These are phyloP conservation scores for Trichoderma citrinoviride DNA, from an alignment of 2,329 filamentous ascomycete genomes.

Conservation along the genomic window DNA sequence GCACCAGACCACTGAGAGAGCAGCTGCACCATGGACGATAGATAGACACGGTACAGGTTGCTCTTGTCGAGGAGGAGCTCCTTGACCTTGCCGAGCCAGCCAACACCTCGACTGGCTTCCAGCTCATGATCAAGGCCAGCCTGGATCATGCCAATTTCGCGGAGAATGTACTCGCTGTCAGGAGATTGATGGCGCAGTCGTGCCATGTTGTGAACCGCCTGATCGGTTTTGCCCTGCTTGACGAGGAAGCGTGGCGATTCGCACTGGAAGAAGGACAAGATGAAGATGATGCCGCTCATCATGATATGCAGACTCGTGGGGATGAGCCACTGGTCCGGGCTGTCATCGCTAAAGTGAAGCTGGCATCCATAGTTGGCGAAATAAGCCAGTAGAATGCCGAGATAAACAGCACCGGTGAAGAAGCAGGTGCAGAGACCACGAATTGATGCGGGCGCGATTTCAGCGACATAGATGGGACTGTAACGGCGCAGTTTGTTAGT, in stretches of 20 bases:
- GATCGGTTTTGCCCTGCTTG: conserved; percentile 59
- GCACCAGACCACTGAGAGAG: conserved; percentile 73
- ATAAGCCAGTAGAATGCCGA: conserved; percentile 76
- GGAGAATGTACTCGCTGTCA: conserved; percentile 59
- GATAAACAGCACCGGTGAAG: conserved; percentile 59
- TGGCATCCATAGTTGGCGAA: conserved; percentile 66
- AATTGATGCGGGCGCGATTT: conserved; percentile 66
- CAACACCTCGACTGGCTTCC: conserved; percentile 65
- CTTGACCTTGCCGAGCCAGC: conserved; percentile 62
- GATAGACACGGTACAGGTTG: conserved; percentile 71
- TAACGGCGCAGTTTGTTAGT: not conserved
- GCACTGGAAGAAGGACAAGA: conserved; percentile 64
- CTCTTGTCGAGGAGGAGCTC: conserved; percentile 66
- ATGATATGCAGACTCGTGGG: conserved; percentile 76
- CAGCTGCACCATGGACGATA: conserved; percentile 66
- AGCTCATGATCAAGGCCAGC: conserved; percentile 66
- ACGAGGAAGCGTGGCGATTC: conserved; percentile 71
- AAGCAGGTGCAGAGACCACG: conserved; percentile 69
- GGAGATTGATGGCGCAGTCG: conserved; percentile 57
- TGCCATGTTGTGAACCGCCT: conserved; percentile 56
- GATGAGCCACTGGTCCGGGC: conserved; percentile 57
- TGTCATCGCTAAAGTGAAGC: conserved; percentile 48
- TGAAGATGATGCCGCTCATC: conserved; percentile 69
- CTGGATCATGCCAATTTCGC: conserved; percentile 64
- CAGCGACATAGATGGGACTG: conserved; percentile 66